A percentile compares a stretch with the other conserved stretches of the same genome.
These are phyloP conservation scores for Heteromeles arbutifolia DNA, from an alignment of 306 rosid genomes.

Conservation along the genomic window DNA sequence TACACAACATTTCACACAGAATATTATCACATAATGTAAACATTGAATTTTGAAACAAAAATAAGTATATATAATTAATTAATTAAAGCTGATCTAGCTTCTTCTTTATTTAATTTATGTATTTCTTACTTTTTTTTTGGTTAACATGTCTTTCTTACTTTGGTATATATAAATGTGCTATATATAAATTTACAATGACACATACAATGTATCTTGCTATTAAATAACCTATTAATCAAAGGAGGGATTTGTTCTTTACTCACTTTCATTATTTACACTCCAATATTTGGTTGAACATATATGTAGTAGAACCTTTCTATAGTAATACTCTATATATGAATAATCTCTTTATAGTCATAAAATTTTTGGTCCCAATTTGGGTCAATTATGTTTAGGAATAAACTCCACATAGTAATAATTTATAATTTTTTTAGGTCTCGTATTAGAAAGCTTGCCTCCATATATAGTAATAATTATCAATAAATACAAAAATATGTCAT, in stretches of 20 bases:
- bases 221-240: background rate
- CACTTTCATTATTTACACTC: background rate
- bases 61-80: background rate
- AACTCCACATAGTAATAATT: too few species aligned
- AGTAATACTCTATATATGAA: too few species aligned
- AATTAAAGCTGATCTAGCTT: constrained; percentile 1
- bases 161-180: background rate
- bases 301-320: background rate
- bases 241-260: background rate
- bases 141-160: background rate
- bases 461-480: too few species aligned
- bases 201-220: background rate
- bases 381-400: too few species aligned
- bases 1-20: constrained; percentile 4
- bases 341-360: too few species aligned
- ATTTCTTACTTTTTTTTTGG: background rate
- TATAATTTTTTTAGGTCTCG: too few species aligned
- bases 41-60: constrained; percentile 5
- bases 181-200: background rate
- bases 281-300: background rate
- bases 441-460: too few species aligned
- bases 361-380: too few species aligned
- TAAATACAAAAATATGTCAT: too few species aligned
- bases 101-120: background rate
- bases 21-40: background rate